Conservation (phyloP, 2,329 filamentous ascomycete genomes). For the Fusarium odoratissimum region DNA sequence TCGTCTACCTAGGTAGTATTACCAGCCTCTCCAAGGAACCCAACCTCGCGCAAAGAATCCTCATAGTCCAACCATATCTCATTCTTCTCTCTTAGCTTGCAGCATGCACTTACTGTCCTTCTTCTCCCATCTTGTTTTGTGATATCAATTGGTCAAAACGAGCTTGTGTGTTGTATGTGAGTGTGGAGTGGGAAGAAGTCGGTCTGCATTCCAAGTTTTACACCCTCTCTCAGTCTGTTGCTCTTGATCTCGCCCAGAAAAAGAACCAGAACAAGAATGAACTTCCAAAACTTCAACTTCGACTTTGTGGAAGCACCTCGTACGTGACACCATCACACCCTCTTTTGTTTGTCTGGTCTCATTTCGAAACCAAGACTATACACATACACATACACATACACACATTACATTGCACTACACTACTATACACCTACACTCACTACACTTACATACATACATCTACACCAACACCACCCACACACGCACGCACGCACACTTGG, state of each 20-base stretch:
- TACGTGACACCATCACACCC: slow-evolving; percentile 46
- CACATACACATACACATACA: not conserved
- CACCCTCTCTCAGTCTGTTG: not conserved
- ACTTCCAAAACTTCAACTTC: slow-evolving; percentile 51
- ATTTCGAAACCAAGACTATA: not conserved
- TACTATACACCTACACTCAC: slow-evolving; percentile 3
- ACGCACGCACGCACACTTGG: not conserved
- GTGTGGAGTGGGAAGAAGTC: slow-evolving; percentile 49
- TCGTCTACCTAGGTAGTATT: slow-evolving; percentile 11
- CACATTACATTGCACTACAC: not conserved
- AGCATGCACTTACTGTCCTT: slow-evolving; percentile 45
- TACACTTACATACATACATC: not conserved
- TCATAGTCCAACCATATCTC: slow-evolving; percentile 51
- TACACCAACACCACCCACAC: not conserved
- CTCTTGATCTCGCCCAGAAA: slow-evolving; percentile 34
- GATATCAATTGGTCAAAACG: slow-evolving; percentile 50
- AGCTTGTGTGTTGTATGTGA: slow-evolving; percentile 38
- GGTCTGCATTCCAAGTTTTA: slow-evolving; percentile 37
- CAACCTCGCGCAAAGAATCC: slow-evolving; percentile 45
- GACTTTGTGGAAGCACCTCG: slow-evolving; percentile 53
- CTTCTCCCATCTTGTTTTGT: slow-evolving; percentile 47
- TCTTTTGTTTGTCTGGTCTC: not conserved
- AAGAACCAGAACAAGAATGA: slow-evolving; percentile 47
- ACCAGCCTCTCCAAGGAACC: slow-evolving; percentile 41
- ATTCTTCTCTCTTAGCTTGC: slow-evolving; percentile 38